Percentiles rank a stretch among this genome's conserved stretches.
Evolutionary conservation across 2,329 filamentous ascomycete species (phyloP).

Genomic region (Cercospora sp.): DNA sequence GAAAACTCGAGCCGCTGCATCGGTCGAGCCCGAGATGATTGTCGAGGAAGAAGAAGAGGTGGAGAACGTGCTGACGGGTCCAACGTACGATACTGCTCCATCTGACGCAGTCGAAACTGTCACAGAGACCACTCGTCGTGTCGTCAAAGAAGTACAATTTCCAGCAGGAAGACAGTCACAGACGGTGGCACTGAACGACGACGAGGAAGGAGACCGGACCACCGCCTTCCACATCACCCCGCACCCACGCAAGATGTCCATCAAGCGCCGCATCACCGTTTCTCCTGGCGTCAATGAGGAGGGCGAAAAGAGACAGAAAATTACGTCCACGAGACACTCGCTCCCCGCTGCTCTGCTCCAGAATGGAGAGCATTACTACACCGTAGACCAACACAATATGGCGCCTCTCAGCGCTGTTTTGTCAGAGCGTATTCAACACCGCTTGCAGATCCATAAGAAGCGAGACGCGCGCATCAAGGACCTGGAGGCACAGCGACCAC

Average conservation of each 20-base stretch:
- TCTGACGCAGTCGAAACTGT: constrained; percentile 22
- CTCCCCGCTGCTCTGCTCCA: constrained; percentile 33
- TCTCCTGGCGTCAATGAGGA: constrained; percentile 29
- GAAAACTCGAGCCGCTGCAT: constrained; percentile 25
- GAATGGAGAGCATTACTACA: constrained; percentile 23
- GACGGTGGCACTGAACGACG: constrained; percentile 18
- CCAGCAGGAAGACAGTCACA: constrained; percentile 23
- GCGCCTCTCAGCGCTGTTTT: constrained; percentile 36
- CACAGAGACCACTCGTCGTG: constrained; percentile 18
- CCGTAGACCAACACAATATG: constrained; percentile 35
- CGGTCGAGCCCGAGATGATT: constrained; percentile 32
- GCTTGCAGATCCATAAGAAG: constrained; percentile 44
- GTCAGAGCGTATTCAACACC: constrained; percentile 38
- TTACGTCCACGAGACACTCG: constrained; percentile 36
- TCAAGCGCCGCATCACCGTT: constrained; percentile 37
- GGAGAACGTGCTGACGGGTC: background rate
- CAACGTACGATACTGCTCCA: constrained; percentile 16
- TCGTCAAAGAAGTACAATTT: constrained; percentile 36
- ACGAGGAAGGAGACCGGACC: constrained; percentile 21
- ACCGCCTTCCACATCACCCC: constrained; percentile 39
- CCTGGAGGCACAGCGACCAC: constrained; percentile 13
- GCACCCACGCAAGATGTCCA: constrained; percentile 31
- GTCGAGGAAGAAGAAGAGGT: constrained; percentile 31
- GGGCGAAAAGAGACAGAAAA: constrained; percentile 25
- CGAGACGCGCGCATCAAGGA: constrained; percentile 23